phyloP scores from a whole-genome alignment of 345 rosid species.

The Lepidium africanum region DNA sequence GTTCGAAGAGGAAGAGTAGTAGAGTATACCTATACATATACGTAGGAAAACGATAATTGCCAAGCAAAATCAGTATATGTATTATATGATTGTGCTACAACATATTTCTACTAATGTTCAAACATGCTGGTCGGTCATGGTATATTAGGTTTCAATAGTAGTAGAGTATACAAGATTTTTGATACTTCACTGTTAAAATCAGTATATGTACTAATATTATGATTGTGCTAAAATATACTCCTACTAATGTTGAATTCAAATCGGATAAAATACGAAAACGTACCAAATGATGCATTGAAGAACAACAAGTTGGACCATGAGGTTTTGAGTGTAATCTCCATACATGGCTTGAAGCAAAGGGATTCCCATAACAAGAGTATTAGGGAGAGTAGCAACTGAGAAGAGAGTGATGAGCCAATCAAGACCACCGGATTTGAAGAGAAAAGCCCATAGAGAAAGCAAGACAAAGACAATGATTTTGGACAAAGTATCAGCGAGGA shows the following conservation, averaged over 20 bases:
- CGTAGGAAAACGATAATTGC: too few species aligned
- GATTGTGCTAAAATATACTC: too few species aligned
- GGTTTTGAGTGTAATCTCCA: conserved; percentile 36
- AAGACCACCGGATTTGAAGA: conserved; percentile 27
- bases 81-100: too few species aligned
- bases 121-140: too few species aligned
- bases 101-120: too few species aligned
- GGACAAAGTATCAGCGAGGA: conserved; percentile 44
- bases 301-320: conserved; percentile 50
- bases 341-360: conserved; percentile 54
- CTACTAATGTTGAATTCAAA: too few species aligned
- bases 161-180: too few species aligned
- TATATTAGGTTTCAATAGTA: too few species aligned
- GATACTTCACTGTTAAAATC: too few species aligned
- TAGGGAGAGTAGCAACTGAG: conserved; percentile 43
- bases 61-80: too few species aligned
- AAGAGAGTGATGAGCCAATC: conserved; percentile 54
- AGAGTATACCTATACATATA: conserved; percentile 31
- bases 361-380: conserved; percentile 54
- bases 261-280: conserved; percentile 36
- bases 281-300: conserved; percentile 51
- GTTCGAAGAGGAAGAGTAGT: conserved; percentile 44
- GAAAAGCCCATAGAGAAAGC: conserved; percentile 36
- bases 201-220: too few species aligned
- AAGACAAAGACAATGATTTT: conserved; percentile 33